Conservation (phyloP, 352 stramenopile genomes). For the Labyrinthula sp. region DNA sequence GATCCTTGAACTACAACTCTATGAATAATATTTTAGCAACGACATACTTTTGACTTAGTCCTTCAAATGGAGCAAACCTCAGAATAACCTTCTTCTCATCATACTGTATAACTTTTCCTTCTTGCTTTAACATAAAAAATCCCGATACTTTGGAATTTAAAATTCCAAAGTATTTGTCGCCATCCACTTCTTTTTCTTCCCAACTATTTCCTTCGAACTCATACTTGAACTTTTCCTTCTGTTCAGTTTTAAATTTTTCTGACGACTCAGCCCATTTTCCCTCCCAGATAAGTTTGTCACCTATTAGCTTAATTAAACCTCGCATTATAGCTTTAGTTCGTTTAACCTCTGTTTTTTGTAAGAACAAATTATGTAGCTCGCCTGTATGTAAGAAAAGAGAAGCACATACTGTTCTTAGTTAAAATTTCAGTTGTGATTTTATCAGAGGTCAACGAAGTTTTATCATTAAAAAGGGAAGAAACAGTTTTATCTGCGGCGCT, state of each 20-base stretch:
- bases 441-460: no score
- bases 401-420: no score
- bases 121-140: slow-evolving; percentile 21
- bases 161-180: no score
- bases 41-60: slow-evolving; percentile 1
- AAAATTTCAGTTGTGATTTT: no score
- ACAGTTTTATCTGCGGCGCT: no score
- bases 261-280: slow-evolving; percentile 26
- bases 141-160: slow-evolving; percentile 2
- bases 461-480: no score
- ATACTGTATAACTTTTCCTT: background rate
- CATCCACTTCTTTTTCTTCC: slow-evolving; percentile 1
- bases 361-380: no score
- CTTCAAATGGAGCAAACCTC: slow-evolving; percentile 3
- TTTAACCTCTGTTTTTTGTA: no score
- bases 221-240: slow-evolving; percentile 27
- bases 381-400: no score
- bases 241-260: slow-evolving; percentile 4
- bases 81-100: slow-evolving; percentile 19
- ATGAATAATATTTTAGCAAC: no score
- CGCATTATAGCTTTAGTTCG: slow-evolving; percentile 26
- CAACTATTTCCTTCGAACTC: slow-evolving; percentile 10
- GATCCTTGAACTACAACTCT: slow-evolving; percentile 8
- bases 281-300: slow-evolving; percentile 10
- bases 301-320: slow-evolving; percentile 23